phyloP scores from a whole-genome alignment of 768 basidiomycete genomes.

The Calocybe gangraenosa region DNA sequence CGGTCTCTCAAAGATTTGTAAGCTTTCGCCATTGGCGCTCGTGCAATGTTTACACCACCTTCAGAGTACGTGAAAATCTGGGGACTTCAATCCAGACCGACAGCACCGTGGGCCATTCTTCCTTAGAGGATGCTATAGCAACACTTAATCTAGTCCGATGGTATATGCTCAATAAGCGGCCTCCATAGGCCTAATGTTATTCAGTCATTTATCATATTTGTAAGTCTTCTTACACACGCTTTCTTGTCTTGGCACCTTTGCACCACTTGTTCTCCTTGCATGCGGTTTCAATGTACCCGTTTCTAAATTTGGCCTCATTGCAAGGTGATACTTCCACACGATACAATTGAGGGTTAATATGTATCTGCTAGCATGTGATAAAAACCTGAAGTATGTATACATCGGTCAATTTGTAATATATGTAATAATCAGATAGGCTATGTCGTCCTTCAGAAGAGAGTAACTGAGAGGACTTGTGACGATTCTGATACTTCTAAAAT shows the following conservation, averaged over 20 bases:
- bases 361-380: too few relatives aligned
- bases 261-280: too few relatives aligned
- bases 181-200: conserved; percentile 13
- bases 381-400: too few relatives aligned
- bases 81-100: conserved; percentile 80
- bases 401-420: too few relatives aligned
- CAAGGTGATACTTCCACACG: too few relatives aligned
- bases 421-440: too few relatives aligned
- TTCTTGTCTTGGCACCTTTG: too few relatives aligned
- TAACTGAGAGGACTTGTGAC: conserved; percentile 73
- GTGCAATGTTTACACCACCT: not conserved
- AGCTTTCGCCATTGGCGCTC: conserved; percentile 11
- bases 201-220: too few relatives aligned
- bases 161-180: conserved; percentile 64
- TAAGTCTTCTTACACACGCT: too few relatives aligned
- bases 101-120: conserved; percentile 79
- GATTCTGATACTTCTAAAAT: conserved; percentile 76
- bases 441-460: conserved; percentile 47
- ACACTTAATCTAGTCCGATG: conserved; percentile 87
- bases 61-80: conserved; percentile 81
- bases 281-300: too few relatives aligned
- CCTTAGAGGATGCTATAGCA: conserved; percentile 84
- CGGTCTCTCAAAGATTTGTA: conserved; percentile 82
- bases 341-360: too few relatives aligned
- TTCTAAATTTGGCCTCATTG: too few relatives aligned